Conservation (phyloP, 805 yeast genomes). For the Schizosaccharomyces cryophilus region DNA sequence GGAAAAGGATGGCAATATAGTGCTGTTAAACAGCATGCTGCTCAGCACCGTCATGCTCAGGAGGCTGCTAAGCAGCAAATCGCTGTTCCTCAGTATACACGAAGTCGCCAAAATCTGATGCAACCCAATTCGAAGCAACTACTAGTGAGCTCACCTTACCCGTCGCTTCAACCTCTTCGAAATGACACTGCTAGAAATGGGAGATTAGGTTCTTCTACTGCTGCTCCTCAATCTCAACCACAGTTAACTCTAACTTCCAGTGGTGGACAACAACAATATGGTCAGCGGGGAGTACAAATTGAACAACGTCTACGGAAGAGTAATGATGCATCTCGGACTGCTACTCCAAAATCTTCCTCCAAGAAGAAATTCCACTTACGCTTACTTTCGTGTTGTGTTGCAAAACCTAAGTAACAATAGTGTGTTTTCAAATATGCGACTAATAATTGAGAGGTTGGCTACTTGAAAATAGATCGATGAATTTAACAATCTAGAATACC, state of each 20-base stretch:
- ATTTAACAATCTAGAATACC: too few species aligned
- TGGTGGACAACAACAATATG: too few species aligned
- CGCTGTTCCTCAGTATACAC: neutral
- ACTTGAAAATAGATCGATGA: too few species aligned
- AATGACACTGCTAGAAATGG: too few species aligned
- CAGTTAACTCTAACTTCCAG: too few species aligned
- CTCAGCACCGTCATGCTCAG: neutral
- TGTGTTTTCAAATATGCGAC: neutral
- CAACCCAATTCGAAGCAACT: neutral
- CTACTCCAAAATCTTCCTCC: neutral
- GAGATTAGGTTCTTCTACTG: too few species aligned
- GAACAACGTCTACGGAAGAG: too few species aligned
- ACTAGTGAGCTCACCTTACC: too few species aligned
- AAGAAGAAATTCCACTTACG: neutral
- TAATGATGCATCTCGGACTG: neutral
- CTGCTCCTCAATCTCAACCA: too few species aligned
- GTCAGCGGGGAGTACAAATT: too few species aligned
- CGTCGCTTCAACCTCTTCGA: too few species aligned
- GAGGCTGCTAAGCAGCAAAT: neutral
- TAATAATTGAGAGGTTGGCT: too few species aligned
- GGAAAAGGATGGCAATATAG: constrained; percentile 91
- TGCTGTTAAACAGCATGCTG: neutral
- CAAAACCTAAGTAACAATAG: neutral
- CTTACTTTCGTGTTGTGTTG: neutral
- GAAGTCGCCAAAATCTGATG: neutral